Conservation (phyloP, 1,284 basidiomycete genomes). For the Ceratobasidium sp. region DNA sequence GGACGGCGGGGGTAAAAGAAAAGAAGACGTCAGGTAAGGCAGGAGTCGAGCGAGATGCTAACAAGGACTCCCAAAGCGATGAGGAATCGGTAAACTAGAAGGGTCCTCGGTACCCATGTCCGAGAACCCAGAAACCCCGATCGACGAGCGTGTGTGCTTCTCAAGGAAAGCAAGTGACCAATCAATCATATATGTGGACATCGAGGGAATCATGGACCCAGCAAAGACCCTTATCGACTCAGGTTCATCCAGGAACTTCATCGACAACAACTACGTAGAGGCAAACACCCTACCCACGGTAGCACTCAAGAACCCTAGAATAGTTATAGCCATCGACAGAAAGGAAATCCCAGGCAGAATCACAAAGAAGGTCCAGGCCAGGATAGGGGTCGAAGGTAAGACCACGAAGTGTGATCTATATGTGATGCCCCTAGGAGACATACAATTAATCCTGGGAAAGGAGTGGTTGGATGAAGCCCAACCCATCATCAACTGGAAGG, state of each 20-base stretch:
- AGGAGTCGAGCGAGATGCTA: neutral
- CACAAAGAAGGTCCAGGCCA: neutral
- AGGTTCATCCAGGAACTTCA: constrained; percentile 18
- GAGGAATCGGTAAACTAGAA: too few species aligned
- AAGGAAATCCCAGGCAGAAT: neutral
- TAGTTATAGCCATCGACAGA: neutral
- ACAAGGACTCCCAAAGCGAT: neutral
- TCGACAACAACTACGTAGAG: neutral
- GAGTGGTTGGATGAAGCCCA: neutral
- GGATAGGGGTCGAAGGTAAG: too few species aligned
- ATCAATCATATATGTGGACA: too few species aligned
- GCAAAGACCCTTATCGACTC: too few species aligned
- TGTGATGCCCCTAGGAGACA: too few species aligned
- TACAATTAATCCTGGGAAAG: neutral
- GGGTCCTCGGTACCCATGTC: constrained; percentile 5
- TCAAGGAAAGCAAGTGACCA: too few species aligned
- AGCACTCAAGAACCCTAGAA: too few species aligned
- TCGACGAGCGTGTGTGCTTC: neutral
- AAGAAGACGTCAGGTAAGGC: neutral
- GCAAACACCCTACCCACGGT: neutral
- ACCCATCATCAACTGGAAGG: neutral
- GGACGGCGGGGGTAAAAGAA: constrained; percentile 2
- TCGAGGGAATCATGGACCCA: too few species aligned
- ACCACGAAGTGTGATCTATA: neutral
- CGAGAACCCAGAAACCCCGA: too few species aligned